Conservation (phyloP, 2,329 filamentous ascomycete genomes). For the Hortaea werneckii region DNA sequence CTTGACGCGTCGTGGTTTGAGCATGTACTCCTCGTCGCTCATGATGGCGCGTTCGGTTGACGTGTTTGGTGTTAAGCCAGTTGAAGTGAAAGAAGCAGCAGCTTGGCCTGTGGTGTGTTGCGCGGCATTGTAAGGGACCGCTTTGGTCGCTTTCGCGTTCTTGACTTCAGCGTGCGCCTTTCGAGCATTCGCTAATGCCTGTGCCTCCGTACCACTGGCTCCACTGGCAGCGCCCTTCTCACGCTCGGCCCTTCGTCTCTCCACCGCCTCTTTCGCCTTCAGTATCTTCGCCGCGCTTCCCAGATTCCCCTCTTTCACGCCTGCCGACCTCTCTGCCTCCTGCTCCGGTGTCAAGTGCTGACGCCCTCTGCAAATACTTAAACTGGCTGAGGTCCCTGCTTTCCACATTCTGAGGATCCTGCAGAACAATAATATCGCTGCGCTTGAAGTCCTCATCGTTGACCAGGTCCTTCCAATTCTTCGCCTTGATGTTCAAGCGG, state of each 20-base stretch:
- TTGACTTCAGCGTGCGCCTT: conserved; percentile 37
- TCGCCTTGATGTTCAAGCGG: conserved; percentile 89
- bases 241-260: conserved; percentile 70
- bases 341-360: conserved; percentile 57
- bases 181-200: conserved; percentile 45
- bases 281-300: conserved; percentile 75
- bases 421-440: conserved; percentile 88
- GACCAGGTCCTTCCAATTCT: conserved; percentile 87
- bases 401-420: conserved; percentile 86
- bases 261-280: conserved; percentile 87
- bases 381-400: conserved; percentile 76
- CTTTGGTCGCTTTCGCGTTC: conserved; percentile 23
- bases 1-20: conserved; percentile 81
- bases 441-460: conserved; percentile 78
- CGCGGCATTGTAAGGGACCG: conserved; percentile 69
- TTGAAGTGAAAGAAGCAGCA: conserved; percentile 90
- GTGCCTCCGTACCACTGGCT: conserved; percentile 11
- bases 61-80: conserved; percentile 84
- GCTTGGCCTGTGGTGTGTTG: conserved; percentile 82
- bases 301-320: conserved; percentile 67
- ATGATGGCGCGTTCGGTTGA: conserved; percentile 76
- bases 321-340: conserved; percentile 49
- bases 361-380: conserved; percentile 77
- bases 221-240: conserved; percentile 26
- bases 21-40: conserved; percentile 92